phyloP scores from a whole-genome alignment of 768 basidiomycete genomes.

The Filobasidium wieringae region DNA sequence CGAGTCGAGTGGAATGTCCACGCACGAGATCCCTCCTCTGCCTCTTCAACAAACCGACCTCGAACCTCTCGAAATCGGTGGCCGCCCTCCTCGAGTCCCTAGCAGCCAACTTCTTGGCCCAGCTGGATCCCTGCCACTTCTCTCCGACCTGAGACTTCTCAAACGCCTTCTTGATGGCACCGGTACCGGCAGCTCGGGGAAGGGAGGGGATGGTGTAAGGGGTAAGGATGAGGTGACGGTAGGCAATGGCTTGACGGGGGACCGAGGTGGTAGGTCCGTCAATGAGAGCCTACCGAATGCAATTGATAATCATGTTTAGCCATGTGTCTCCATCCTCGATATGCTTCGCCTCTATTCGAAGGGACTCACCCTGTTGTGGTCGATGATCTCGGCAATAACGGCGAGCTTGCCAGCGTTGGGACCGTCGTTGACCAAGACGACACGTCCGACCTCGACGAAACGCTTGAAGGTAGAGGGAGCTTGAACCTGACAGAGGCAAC shows the following conservation, averaged over 20 bases:
- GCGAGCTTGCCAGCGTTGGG: constrained; percentile 79
- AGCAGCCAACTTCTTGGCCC: constrained; percentile 78
- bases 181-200: constrained; percentile 73
- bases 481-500: constrained; percentile 35
- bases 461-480: constrained; percentile 80
- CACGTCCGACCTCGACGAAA: constrained; percentile 96
- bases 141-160: constrained; percentile 71
- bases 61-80: constrained; percentile 86
- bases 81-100: constrained; percentile 59
- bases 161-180: constrained; percentile 68
- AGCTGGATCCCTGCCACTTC: constrained; percentile 79
- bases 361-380: constrained; percentile 83
- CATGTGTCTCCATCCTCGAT: background rate
- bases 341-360: background rate
- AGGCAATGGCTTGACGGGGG: constrained; percentile 81
- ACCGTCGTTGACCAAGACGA: constrained; percentile 86
- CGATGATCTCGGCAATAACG: constrained; percentile 92
- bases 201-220: constrained; percentile 68
- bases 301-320: background rate
- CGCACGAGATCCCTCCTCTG: constrained; percentile 52
- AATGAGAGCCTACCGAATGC: constrained; percentile 64
- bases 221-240: constrained; percentile 84
- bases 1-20: background rate
- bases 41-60: constrained; percentile 81
- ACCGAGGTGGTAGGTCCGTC: constrained; percentile 87